A percentile compares a stretch with the other conserved stretches of the same genome.
Conservation (phyloP, 2,329 filamentous ascomycete species). For the Apiospora aurea region DNA sequence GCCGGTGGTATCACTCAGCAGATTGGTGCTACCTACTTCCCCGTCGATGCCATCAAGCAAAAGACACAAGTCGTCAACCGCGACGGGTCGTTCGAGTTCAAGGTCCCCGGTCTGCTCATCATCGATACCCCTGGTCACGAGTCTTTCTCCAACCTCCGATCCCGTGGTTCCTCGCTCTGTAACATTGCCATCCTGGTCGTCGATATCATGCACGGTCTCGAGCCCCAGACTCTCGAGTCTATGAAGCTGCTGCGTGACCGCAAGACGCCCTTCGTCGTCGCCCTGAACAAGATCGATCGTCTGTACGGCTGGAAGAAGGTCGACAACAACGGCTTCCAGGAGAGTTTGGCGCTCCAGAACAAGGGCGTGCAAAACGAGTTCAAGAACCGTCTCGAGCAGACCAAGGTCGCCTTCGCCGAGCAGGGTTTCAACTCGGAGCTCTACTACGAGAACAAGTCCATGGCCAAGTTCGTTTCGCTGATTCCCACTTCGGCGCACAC, state of each 20-base stretch:
- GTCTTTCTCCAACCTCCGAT: slow-evolving; percentile 98
- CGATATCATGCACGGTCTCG: slow-evolving; percentile 99
- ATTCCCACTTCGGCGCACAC: slow-evolving; percentile 97
- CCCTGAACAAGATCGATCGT: slow-evolving; percentile 99
- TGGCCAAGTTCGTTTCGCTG: slow-evolving; percentile 93
- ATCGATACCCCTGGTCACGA: slow-evolving; percentile 99
- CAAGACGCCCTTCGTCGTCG: slow-evolving; percentile 98
- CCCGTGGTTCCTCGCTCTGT: slow-evolving; percentile 95
- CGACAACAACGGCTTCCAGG: slow-evolving; percentile 97
- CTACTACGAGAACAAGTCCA: slow-evolving; percentile 97
- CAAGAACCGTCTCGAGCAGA: slow-evolving; percentile 85
- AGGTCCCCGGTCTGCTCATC: slow-evolving; percentile 93
- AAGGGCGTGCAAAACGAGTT: slow-evolving; percentile 96
- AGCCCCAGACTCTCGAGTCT: slow-evolving; percentile 96
- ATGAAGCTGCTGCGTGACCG: slow-evolving; percentile 92
- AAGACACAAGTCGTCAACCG: slow-evolving; percentile 95
- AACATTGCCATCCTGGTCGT: slow-evolving; percentile 99
- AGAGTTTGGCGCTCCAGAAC: slow-evolving; percentile 87
- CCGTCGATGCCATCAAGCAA: slow-evolving; percentile 87
- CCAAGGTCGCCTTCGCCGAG: slow-evolving; percentile 92
- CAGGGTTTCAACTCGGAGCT: slow-evolving; percentile 98
- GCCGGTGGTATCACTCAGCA: slow-evolving; percentile 99
- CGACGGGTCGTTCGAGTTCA: slow-evolving; percentile 92
- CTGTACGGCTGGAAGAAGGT: slow-evolving; percentile 99
- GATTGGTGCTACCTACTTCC: slow-evolving; percentile 99